Base-by-base conservation (phyloP, 2,329 filamentous ascomycete species). In the Stagonosporopsis vannaccii region DNA sequence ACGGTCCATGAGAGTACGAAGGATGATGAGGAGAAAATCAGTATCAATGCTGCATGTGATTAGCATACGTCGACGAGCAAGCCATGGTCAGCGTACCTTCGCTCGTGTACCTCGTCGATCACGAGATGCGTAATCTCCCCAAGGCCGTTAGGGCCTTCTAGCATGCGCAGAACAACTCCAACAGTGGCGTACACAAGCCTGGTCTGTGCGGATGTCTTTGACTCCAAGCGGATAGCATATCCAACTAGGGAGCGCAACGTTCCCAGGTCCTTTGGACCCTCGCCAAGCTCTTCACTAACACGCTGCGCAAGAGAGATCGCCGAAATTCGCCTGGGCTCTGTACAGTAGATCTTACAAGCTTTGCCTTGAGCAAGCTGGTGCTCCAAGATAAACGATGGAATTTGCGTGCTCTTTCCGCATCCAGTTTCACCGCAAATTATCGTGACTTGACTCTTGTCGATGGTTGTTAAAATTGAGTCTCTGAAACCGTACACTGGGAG, bases 381-480 rank as follows among this genome's bases (percentile, higher is more conserved):
- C 74, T 99, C 95, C 7, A 99, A 81, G 50, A 99, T 85, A 71
- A 96, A 98, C 0, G 93, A 89, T 5, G 95, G 95, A n/a, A 97
- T 90, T 70, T 99, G 95, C 0, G 95, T 99, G 75, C 92, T 97
- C 80, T 99, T 99, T 62, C 95, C 95, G 73, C 90, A 97, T 65
- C 95, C 95, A 2, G 95, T 99, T 78, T 99, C 95, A 72, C 95
- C 95, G 72, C 94, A 98, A 26, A 99, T 86, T 57, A 99, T 97
- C 9, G 95, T 88, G 9, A 96, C 90, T 69, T 95, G 93, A 62
- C 96, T 85, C 20, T 85, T 82, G 42, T 91, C 88, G 26, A 99
- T 88, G 2, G 90, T 85, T 23, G 86, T 82, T 12, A 98, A 79
- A 7, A 97, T 92, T 45, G 91, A 84, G 12, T 90, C 80, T 63